Conservation (phyloP, 306 rosid species). For the Chamaecrista fasciculata region DNA sequence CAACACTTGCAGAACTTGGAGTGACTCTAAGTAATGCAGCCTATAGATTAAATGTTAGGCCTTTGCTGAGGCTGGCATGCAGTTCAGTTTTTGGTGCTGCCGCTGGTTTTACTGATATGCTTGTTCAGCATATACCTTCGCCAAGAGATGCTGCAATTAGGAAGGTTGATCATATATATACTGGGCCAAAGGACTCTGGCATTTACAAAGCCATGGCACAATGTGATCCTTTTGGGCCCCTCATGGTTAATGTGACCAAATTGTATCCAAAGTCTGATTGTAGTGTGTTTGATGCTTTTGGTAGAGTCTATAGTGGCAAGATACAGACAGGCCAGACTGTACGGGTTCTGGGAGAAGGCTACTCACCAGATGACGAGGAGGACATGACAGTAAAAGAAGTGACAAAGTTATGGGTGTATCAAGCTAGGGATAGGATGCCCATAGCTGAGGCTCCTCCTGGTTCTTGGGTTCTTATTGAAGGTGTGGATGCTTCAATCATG, state of each 20-base stretch:
- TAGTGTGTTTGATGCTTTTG: slow-evolving; percentile 97
- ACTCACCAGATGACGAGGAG: slow-evolving; percentile 97
- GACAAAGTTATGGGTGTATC: slow-evolving; percentile 92
- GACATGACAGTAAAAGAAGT: slow-evolving; percentile 97
- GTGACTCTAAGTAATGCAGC: slow-evolving; percentile 93
- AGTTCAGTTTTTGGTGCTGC: slow-evolving; percentile 92
- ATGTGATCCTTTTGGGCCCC: slow-evolving; percentile 82
- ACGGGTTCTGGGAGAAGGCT: slow-evolving; percentile 95
- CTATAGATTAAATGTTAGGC: slow-evolving; percentile 89
- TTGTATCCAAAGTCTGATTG: slow-evolving; percentile 96
- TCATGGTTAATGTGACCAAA: slow-evolving; percentile 92
- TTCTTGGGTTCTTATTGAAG: slow-evolving; percentile 97
- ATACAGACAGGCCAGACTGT: slow-evolving; percentile 93
- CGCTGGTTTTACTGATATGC: slow-evolving; percentile 95
- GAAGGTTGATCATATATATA: slow-evolving; percentile 89
- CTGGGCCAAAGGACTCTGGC: slow-evolving; percentile 82
- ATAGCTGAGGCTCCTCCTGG: slow-evolving; percentile 96
- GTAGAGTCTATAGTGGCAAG: slow-evolving; percentile 93
- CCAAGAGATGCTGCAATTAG: slow-evolving; percentile 76
- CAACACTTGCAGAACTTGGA: slow-evolving; percentile 94
- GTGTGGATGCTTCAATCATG: slow-evolving; percentile 99
- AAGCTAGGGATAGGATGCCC: slow-evolving; percentile 94
- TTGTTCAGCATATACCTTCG: slow-evolving; percentile 90
- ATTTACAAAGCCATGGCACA: slow-evolving; percentile 82
- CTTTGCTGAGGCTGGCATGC: slow-evolving; percentile 92